phyloP scores from a whole-genome alignment of 441 rosid species.

The Theobroma grandiflorum region DNA sequence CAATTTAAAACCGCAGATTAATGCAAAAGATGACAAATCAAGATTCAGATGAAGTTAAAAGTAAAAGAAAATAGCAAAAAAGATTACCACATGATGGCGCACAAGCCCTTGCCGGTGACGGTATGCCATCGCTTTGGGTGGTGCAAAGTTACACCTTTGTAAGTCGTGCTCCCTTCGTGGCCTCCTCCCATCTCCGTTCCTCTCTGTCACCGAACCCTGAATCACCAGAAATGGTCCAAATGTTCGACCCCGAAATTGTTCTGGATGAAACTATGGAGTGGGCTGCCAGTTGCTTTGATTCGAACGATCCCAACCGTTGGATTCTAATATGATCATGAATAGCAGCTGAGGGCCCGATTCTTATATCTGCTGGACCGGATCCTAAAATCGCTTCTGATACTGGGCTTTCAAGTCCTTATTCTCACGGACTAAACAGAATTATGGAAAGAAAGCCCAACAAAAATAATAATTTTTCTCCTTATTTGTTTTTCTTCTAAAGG shows the following conservation, averaged over 20 bases:
- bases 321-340: background rate
- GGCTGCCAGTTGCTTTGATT: background rate
- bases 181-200: constrained; percentile 64
- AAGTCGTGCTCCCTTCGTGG: constrained; percentile 70
- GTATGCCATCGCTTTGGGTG: constrained; percentile 90
- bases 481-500: background rate
- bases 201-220: constrained; percentile 39
- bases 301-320: constrained; percentile 12
- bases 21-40: background rate
- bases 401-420: background rate
- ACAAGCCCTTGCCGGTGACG: constrained; percentile 90
- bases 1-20: background rate
- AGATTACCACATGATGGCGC: constrained; percentile 91
- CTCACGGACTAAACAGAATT: background rate
- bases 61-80: background rate
- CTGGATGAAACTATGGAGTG: too few species aligned
- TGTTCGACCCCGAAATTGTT: background rate
- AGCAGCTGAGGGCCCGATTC: background rate
- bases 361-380: background rate
- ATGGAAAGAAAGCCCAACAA: background rate
- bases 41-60: constrained; percentile 24
- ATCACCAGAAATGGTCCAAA: constrained; percentile 31
- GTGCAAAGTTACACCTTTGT: constrained; percentile 84
- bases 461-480: background rate
- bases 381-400: background rate